A percentile compares a stretch with the other conserved stretches of the same genome.
Conservation (phyloP, 176 grass and related monocot species). For the Aegilops speltoides region DNA sequence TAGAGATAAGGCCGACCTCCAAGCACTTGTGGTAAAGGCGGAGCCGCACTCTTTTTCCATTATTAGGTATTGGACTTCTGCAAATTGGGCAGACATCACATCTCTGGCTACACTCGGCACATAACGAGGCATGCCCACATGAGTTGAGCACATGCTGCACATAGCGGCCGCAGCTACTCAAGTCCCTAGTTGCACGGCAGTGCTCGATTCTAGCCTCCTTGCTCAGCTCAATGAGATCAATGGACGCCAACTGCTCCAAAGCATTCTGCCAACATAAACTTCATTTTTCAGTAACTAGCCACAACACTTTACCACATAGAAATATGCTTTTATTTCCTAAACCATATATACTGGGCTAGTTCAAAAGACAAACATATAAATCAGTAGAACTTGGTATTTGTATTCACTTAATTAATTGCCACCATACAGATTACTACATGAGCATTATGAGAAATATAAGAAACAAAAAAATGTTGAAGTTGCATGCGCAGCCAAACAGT, state of each 20-base stretch:
- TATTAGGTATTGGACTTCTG: slow-evolving; percentile 55
- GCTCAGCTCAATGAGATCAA: slow-evolving; percentile 87
- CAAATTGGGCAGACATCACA: slow-evolving; percentile 89
- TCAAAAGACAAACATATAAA: neutral
- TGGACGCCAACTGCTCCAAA: slow-evolving; percentile 81
- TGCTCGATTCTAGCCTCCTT: slow-evolving; percentile 87
- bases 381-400: neutral
- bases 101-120: slow-evolving; percentile 91
- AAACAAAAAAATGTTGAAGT: neutral
- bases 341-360: neutral
- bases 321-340: neutral
- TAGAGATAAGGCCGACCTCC: slow-evolving; percentile 81
- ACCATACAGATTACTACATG: neutral
- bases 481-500: neutral
- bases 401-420: neutral
- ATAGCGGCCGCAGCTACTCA: slow-evolving; percentile 80
- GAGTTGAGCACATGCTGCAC: slow-evolving; percentile 83
- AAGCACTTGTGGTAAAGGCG: slow-evolving; percentile 87
- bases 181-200: slow-evolving; percentile 88
- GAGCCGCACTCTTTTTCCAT: slow-evolving; percentile 51
- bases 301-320: neutral
- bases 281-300: slow-evolving; percentile 17
- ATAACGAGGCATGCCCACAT: slow-evolving; percentile 90
- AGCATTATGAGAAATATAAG: neutral
- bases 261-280: slow-evolving; percentile 66